Percentiles rank a stretch among this genome's conserved stretches.
phyloP scores from a whole-genome alignment of 345 rosid genomes.

The Camelina hispida region DNA sequence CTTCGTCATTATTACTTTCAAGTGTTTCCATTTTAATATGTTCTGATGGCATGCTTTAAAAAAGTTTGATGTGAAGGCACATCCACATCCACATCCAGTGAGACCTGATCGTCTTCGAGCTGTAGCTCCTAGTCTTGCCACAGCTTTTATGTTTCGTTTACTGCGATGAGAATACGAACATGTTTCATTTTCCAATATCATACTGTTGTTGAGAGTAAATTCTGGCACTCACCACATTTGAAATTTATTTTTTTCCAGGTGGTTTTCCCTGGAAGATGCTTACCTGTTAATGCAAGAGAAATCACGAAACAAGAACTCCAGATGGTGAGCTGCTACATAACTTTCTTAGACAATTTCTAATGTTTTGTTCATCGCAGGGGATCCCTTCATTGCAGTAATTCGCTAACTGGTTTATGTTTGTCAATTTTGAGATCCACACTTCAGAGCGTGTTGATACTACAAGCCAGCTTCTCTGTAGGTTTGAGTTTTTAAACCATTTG shows the following conservation, averaged over 20 bases:
- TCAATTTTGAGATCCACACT: conserved; percentile 75
- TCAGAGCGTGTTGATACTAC: conserved; percentile 74
- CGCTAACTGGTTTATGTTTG: conserved; percentile 35
- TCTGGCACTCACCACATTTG: conserved; percentile 9
- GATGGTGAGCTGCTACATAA: conserved; percentile 55
- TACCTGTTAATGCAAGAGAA: conserved; percentile 81
- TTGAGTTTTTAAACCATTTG: conserved; percentile 24
- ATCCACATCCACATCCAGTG: conserved; percentile 96
- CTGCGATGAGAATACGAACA: conserved; percentile 21
- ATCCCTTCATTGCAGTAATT: background rate
- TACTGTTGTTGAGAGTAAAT: conserved; percentile 5
- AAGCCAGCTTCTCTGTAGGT: conserved; percentile 78
- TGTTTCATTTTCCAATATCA: conserved; percentile 3
- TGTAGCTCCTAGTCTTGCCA: conserved; percentile 90
- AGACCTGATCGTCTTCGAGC: conserved; percentile 98
- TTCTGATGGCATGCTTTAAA: conserved; percentile 56
- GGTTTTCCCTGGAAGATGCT: conserved; percentile 95
- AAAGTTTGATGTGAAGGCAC: conserved; percentile 80
- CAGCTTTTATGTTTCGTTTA: conserved; percentile 66
- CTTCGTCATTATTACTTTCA: too few relatives aligned
- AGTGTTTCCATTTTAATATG: conserved; percentile 35
- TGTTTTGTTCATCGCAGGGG: background rate
- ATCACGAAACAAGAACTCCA: conserved; percentile 84
- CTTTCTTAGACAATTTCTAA: conserved; percentile 20
- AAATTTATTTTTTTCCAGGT: conserved; percentile 66